phyloP scores from a whole-genome alignment of 768 basidiomycete genomes.

The Exidia glandulosa region DNA sequence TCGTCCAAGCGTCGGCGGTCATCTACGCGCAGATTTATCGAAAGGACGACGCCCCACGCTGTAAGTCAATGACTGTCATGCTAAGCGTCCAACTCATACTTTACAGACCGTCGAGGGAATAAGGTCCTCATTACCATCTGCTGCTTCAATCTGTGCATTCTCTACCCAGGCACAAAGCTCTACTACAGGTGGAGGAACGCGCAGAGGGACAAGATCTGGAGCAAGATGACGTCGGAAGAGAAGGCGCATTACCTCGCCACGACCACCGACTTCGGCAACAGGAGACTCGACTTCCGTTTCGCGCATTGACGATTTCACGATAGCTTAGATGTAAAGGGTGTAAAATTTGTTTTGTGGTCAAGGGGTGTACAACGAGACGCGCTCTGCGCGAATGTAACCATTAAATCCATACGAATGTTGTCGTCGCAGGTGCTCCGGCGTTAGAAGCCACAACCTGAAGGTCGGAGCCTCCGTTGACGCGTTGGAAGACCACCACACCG shows the following conservation, averaged over 20 bases:
- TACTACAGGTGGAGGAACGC: not conserved
- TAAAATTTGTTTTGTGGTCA: too few species aligned
- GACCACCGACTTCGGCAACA: conserved; percentile 52
- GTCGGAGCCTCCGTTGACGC: conserved; percentile 43
- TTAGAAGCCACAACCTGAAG: conserved; percentile 44
- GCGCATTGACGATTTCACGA: conserved; percentile 28
- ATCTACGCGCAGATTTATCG: conserved; percentile 50
- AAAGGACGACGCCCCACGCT: conserved; percentile 39
- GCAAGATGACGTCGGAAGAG: conserved; percentile 29
- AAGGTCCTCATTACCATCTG: conserved; percentile 42
- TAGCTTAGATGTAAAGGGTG: too few species aligned
- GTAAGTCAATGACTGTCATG: conserved; percentile 22
- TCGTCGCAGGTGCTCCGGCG: conserved; percentile 11
- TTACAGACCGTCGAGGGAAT: conserved; percentile 32
- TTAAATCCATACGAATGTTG: not conserved
- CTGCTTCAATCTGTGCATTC: conserved; percentile 27
- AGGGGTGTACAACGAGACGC: too few species aligned
- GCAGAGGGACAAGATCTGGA: conserved; percentile 12
- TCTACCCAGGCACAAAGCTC: not conserved
- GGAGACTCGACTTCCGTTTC: conserved; percentile 52
- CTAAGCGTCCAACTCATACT: too few species aligned
- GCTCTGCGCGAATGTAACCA: too few species aligned
- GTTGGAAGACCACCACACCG: conserved; percentile 46
- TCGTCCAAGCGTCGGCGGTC: conserved; percentile 31
- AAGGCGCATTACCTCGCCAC: conserved; percentile 38